Base-by-base conservation (phyloP, 2,329 filamentous ascomycete species). In the Orbilia quercus region DNA sequence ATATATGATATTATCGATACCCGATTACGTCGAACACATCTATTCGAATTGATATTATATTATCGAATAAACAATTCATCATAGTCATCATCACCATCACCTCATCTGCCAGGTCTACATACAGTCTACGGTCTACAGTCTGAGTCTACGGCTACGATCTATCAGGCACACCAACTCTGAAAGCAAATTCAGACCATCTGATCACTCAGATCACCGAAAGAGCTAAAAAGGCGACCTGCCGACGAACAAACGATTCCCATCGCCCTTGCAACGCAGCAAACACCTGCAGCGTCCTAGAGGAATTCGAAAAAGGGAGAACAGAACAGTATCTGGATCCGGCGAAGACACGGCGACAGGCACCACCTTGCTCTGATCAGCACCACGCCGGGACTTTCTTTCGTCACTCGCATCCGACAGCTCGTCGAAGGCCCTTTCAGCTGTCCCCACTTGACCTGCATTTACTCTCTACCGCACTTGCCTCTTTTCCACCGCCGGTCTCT, bases 401-500 rank as follows among this genome's bases (percentile, higher is more conserved):
- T 54, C 50, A 54, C 50, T 54, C 28, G 50, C 63, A 66, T 34
- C 63, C 53, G 60, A 65, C 51, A 16, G 36, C 3, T 12, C n/a
- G n/a, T 40, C 36, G 9, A 31, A 31, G 36, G 36, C 5, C n/a
- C n/a, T 5, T 14, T 36, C 25, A 53, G 25, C 48, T 53, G 22
- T 44, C 45, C 45, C 57, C 48, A 42, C 47, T 64, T 44, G 22
- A 53, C 48, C 59, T 54, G 48, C 42, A 45, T 36, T 28, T 38
- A 18, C 23, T 11, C 4, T 28, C 18, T 45, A 12, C 16, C 28
- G 7, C n/a, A n/a, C n/a, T n/a, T n/a, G n/a, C n/a, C n/a, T n/a
- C n/a, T n/a, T n/a, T n/a, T n/a, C n/a, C n/a, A n/a, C n/a, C n/a
- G n/a, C n/a, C n/a, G n/a, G n/a, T n/a, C n/a, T n/a, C n/a, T n/a